Evolutionary conservation across 2,329 filamentous ascomycete species (phyloP).

Genomic region (Apiospora koreana): DNA sequence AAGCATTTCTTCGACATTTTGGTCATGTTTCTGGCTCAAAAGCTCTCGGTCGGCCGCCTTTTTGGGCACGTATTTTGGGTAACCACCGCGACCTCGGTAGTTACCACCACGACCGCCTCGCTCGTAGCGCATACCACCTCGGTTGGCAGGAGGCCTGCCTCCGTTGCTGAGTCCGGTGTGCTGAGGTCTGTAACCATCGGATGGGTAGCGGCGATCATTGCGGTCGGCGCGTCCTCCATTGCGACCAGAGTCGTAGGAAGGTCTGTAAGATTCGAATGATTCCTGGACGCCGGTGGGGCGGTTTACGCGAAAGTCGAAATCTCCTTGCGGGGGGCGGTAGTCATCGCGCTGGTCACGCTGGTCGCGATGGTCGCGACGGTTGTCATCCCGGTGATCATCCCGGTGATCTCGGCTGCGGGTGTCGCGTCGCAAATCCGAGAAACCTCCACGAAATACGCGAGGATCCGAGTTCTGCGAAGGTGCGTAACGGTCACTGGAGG

Average conservation of each 20-base stretch:
- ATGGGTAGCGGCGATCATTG: slow-evolving; percentile 13
- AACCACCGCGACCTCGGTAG: slow-evolving; percentile 5
- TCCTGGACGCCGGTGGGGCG: slow-evolving; percentile 51
- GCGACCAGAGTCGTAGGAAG: slow-evolving; percentile 16
- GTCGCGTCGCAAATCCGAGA: slow-evolving; percentile 8
- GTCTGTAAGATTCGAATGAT: slow-evolving; percentile 33
- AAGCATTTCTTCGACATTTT: slow-evolving; percentile 47
- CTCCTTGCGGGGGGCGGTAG: slow-evolving; percentile 43
- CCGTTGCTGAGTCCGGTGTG: not conserved
- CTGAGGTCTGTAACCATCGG: slow-evolving; percentile 2
- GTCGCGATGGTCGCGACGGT: slow-evolving; percentile 20
- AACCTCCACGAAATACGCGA: not conserved
- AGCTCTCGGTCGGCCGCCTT: slow-evolving; percentile 41
- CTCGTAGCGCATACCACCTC: not conserved
- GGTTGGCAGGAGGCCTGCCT: not conserved
- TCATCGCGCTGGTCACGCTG: slow-evolving; percentile 25
- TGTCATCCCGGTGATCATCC: slow-evolving; percentile 16
- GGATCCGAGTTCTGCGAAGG: not conserved
- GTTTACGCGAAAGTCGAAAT: slow-evolving; percentile 59
- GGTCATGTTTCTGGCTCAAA: slow-evolving; percentile 43
- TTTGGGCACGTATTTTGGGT: not conserved
- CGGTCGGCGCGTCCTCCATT: slow-evolving; percentile 16
- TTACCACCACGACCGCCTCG: not conserved
- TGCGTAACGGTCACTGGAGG: not conserved
- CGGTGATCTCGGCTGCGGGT: slow-evolving; percentile 34